phyloP scores from a whole-genome alignment of 1,284 basidiomycete genomes.

The Naganishia sp. region DNA sequence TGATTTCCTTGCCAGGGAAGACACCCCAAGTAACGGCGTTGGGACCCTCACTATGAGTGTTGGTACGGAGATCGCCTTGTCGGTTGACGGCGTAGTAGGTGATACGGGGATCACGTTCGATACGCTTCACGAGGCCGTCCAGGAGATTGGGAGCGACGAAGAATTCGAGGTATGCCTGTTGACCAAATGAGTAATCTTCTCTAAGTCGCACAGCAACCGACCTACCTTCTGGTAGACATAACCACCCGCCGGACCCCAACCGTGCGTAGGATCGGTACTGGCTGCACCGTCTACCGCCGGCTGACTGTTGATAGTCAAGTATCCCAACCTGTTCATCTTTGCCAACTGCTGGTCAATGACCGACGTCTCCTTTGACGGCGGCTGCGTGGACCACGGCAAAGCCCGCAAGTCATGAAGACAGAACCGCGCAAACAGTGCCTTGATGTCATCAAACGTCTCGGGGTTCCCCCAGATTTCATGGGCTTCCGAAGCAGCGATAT shows the following conservation, averaged over 20 bases:
- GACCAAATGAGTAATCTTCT: conserved; percentile 1
- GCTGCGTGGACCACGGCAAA: conserved; percentile 94
- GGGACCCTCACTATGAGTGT: conserved; percentile 90
- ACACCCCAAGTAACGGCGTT: conserved; percentile 99
- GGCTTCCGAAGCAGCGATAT: conserved; percentile 64
- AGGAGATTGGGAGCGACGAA: conserved; percentile 78
- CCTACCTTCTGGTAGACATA: conserved; percentile 95
- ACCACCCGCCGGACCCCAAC: conserved; percentile 87
- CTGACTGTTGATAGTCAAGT: conserved; percentile 97
- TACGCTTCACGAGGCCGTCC: conserved; percentile 72
- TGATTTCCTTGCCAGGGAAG: conserved; percentile 96
- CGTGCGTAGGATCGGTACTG: conserved; percentile 82
- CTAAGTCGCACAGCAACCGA: background rate
- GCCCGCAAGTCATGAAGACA: conserved; percentile 70
- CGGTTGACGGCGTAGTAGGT: conserved; percentile 82
- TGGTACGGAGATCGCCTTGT: conserved; percentile 89
- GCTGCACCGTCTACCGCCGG: conserved; percentile 91
- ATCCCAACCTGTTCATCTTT: conserved; percentile 84
- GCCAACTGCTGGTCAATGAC: conserved; percentile 79
- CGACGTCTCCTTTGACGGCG: conserved; percentile 78
- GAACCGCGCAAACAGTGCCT: conserved; percentile 75
- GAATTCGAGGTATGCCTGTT: conserved; percentile 94
- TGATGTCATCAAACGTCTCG: conserved; percentile 60
- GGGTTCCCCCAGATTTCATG: conserved; percentile 85
- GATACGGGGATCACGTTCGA: conserved; percentile 84